These are phyloP conservation scores for Quercus cerris DNA, from an alignment of 306 rosid species.

Conservation along the genomic window DNA sequence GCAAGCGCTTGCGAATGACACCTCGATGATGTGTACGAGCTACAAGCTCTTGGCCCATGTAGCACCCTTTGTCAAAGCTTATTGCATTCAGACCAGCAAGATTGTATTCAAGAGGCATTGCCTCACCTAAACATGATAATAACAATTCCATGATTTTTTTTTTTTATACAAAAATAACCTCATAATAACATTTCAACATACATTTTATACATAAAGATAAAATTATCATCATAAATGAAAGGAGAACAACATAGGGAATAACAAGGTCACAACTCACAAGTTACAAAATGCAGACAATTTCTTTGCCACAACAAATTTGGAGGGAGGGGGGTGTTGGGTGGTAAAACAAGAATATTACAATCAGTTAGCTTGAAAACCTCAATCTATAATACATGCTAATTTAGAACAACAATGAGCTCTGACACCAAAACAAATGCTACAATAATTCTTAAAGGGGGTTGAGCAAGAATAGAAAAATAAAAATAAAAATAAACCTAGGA, in stretches of 20 bases:
- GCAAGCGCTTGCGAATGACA: conserved; percentile 72
- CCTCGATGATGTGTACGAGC: conserved; percentile 94
- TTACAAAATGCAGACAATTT: background rate
- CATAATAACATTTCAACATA: background rate
- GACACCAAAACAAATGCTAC: too few relatives aligned
- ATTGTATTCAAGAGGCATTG: conserved; percentile 89
- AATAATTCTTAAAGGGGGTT: too few relatives aligned
- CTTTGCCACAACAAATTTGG: background rate
- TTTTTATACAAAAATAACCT: background rate
- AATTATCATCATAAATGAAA: background rate
- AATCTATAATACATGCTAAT: background rate
- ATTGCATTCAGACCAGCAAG: conserved; percentile 83
- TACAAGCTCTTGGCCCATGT: conserved; percentile 86
- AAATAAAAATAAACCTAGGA: too few relatives aligned
- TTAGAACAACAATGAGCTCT: too few relatives aligned
- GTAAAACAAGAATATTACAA: background rate
- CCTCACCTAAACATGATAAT: conserved; percentile 59
- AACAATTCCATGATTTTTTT: background rate
- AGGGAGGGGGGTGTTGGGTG: too few relatives aligned
- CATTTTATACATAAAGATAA: background rate
- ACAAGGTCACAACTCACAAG: background rate
- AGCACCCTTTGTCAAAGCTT: conserved; percentile 96
- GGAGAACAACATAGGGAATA: background rate
- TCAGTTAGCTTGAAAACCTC: background rate
- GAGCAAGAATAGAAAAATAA: too few relatives aligned